A percentile compares a stretch with the other conserved stretches of the same genome.
These are phyloP conservation scores for Aciculosporium take DNA, from an alignment of 2,329 filamentous ascomycete species.

Conservation along the genomic window DNA sequence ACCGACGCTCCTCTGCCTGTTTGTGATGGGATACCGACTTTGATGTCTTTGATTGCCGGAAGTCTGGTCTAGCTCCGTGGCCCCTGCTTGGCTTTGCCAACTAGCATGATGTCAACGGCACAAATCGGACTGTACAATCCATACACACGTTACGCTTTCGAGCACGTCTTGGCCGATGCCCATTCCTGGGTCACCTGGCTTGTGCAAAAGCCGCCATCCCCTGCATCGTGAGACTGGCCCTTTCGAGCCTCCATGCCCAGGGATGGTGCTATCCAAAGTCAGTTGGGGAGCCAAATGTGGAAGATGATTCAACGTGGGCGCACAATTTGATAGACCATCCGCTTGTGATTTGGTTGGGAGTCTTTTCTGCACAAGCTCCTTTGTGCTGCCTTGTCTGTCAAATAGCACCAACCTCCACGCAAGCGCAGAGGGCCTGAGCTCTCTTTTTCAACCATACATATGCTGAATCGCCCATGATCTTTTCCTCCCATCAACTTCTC, in stretches of 20 bases:
- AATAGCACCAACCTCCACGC: slow-evolving; percentile 21
- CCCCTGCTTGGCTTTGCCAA: slow-evolving; percentile 8
- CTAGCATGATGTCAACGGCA: slow-evolving; percentile 9
- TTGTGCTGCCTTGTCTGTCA: slow-evolving; percentile 8
- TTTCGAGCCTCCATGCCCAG: slow-evolving; percentile 1
- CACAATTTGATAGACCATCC: slow-evolving; percentile 2
- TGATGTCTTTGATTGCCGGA: not conserved
- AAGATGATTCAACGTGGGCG: not conserved
- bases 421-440: slow-evolving; percentile 11
- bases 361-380: slow-evolving; percentile 1
- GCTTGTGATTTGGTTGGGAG: not conserved
- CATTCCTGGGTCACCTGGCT: not conserved
- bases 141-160: no score
- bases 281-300: slow-evolving; percentile 1
- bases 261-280: slow-evolving; percentile 2
- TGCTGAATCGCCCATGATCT: slow-evolving; percentile 11
- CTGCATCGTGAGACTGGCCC: slow-evolving; percentile 4
- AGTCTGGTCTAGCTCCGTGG: not conserved
- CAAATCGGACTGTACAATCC: slow-evolving; percentile 2
- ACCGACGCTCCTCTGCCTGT: no score
- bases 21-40: not conserved
- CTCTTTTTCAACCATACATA: slow-evolving; percentile 10
- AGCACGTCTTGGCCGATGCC: slow-evolving; percentile 2
- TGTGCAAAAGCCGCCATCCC: slow-evolving; percentile 3
- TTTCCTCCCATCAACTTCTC: slow-evolving; percentile 12